These are phyloP conservation scores for Durotheca rogersii DNA, from an alignment of 495 filamentous ascomycete genomes.

Conservation along the genomic window DNA sequence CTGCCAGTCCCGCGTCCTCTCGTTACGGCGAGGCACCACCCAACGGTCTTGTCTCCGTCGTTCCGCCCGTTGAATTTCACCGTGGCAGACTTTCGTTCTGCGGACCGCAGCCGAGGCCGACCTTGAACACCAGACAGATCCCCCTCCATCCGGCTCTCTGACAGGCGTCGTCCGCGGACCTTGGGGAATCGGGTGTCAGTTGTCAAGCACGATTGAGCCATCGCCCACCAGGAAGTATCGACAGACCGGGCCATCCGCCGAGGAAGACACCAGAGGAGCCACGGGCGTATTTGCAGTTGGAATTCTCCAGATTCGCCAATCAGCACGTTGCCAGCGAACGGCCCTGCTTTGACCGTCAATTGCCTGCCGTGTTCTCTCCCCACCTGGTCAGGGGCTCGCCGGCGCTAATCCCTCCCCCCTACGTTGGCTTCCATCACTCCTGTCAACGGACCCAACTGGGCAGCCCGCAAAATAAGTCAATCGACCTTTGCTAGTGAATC, in stretches of 20 bases:
- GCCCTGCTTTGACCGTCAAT: no score
- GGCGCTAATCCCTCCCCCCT: conserved; percentile 17
- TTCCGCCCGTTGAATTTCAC: conserved; percentile 24
- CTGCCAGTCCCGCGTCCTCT: conserved; percentile 31
- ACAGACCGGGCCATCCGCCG: no score
- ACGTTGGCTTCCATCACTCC: no score
- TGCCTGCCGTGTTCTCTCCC: no score
- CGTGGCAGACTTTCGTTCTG: conserved; percentile 26
- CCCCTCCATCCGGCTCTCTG: background rate
- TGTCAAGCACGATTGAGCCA: conserved; percentile 8
- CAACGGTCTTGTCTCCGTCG: conserved; percentile 22
- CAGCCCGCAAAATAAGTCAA: no score
- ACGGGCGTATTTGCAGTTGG: conserved; percentile 10
- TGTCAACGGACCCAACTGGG: no score
- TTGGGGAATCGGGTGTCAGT: conserved; percentile 17
- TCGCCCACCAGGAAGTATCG: background rate
- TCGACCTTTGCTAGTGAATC: no score
- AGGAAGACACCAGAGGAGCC: background rate
- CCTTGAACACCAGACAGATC: conserved; percentile 12
- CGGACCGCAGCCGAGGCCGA: conserved; percentile 23
- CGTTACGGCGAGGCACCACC: conserved; percentile 32
- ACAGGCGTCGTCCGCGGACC: background rate
- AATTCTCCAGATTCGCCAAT: conserved; percentile 29
- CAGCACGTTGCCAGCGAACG: conserved; percentile 18
- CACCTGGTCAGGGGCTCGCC: conserved; percentile 22